Evolutionary conservation across 2,329 filamentous ascomycete species (phyloP).

Genomic region (Aspergillus sp.): DNA sequence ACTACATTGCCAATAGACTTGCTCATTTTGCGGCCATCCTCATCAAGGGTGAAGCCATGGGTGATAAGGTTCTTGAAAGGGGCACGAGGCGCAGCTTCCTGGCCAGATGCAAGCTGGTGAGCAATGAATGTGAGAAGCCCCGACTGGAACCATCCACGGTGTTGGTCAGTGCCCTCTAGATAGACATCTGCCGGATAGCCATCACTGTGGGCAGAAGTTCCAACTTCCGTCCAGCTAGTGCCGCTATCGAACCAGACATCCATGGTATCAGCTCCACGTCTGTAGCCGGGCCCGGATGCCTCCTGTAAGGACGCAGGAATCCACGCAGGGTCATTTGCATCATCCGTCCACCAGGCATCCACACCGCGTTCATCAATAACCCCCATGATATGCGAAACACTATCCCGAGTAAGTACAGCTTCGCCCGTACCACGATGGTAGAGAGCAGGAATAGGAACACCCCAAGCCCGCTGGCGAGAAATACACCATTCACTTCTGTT

Average conservation of each 20-base stretch:
- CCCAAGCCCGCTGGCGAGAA: conserved; percentile 91
- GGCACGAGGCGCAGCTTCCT: conserved; percentile 40
- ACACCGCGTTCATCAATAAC: conserved; percentile 72
- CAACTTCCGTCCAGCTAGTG: conserved; percentile 72
- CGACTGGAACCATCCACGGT: conserved; percentile 98
- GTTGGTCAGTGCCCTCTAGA: conserved; percentile 90
- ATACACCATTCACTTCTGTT: conserved; percentile 96
- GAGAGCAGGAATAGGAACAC: conserved; percentile 88
- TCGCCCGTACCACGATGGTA: conserved; percentile 66
- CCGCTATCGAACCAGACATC: conserved; percentile 99
- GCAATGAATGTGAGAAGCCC: conserved; percentile 84
- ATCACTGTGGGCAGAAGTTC: conserved; percentile 24
- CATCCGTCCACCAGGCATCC: conserved; percentile 94
- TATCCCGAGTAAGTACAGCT: conserved; percentile 73
- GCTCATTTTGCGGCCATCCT: conserved; percentile 94
- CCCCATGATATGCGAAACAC: conserved; percentile 77
- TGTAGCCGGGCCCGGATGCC: conserved; percentile 47
- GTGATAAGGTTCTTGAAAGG: conserved; percentile 91
- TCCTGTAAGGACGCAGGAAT: conserved; percentile 58
- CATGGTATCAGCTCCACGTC: conserved; percentile 90
- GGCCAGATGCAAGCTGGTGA: conserved; percentile 36
- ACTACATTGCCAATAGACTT: conserved; percentile 92
- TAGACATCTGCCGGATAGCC: conserved; percentile 69
- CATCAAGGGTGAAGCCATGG: conserved; percentile 89
- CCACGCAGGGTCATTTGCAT: conserved; percentile 71